Conservation (phyloP, 495 filamentous ascomycete species). For the Penicillium taxi region DNA sequence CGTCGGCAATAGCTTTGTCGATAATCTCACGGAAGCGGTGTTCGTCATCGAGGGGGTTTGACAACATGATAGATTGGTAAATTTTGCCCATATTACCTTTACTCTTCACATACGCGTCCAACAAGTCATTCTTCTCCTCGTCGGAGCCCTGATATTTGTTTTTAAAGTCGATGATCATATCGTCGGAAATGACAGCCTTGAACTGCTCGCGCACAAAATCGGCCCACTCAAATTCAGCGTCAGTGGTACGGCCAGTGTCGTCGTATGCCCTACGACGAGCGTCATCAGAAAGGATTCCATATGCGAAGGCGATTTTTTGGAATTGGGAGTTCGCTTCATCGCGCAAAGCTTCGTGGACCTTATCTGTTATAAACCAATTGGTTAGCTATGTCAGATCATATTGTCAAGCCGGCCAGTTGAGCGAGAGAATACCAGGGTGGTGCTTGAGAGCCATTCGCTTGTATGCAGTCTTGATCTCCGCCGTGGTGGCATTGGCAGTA, state of each 20-base stretch:
- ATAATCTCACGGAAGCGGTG: slow-evolving; percentile 74
- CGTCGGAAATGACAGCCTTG: slow-evolving; percentile 57
- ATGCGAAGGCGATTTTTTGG: slow-evolving; percentile 86
- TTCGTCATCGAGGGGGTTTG: slow-evolving; percentile 77
- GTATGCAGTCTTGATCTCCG: slow-evolving; percentile 91
- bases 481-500: slow-evolving; percentile 57
- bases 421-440: slow-evolving; percentile 65
- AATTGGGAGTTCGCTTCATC: slow-evolving; percentile 67
- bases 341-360: slow-evolving; percentile 55
- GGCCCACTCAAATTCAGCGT: slow-evolving; percentile 81
- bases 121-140: slow-evolving; percentile 68
- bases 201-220: slow-evolving; percentile 82
- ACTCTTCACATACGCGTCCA: slow-evolving; percentile 61
- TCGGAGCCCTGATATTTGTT: slow-evolving; percentile 75
- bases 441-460: slow-evolving; percentile 79
- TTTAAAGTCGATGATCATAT: slow-evolving; percentile 64
- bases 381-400: background rate
- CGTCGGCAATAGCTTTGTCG: slow-evolving; percentile 65
- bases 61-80: slow-evolving; percentile 79
- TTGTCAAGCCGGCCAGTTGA: background rate
- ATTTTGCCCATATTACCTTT: slow-evolving; percentile 67
- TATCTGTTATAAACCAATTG: slow-evolving; percentile 48
- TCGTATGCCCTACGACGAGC: slow-evolving; percentile 77
- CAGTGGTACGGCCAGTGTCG: slow-evolving; percentile 75
- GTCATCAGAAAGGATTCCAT: slow-evolving; percentile 80